These are phyloP conservation scores for Debaryomycetaceae sp. DNA, from an alignment of 1,139 yeast genomes.

Conservation along the genomic window DNA sequence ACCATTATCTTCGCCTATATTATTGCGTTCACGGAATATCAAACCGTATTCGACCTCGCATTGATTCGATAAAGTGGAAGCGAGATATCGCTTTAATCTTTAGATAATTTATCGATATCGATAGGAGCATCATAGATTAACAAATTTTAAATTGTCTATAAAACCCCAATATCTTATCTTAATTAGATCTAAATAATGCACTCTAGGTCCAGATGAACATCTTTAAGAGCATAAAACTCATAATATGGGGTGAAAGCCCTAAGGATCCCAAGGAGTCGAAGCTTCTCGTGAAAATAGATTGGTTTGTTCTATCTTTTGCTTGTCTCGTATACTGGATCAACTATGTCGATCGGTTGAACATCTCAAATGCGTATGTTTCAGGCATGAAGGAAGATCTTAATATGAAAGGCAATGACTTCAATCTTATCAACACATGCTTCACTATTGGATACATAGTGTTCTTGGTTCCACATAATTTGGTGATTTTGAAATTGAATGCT, in stretches of 20 bases:
- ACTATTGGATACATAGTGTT: slow-evolving; percentile 13
- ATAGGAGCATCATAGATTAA: too few relatives aligned
- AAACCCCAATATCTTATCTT: too few relatives aligned
- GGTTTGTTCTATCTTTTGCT: slow-evolving; percentile 54
- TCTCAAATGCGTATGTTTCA: slow-evolving; percentile 32
- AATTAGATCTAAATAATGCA: too few relatives aligned
- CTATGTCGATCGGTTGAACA: slow-evolving; percentile 44
- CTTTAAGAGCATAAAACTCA: neutral
- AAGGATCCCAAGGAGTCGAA: slow-evolving; percentile 35
- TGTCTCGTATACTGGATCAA: slow-evolving; percentile 55
- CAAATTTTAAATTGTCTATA: too few relatives aligned
- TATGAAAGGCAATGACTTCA: slow-evolving; percentile 15
- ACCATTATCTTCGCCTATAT: neutral
- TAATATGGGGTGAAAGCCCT: slow-evolving; percentile 40
- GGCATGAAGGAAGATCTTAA: slow-evolving; percentile 33
- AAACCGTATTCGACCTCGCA: neutral
- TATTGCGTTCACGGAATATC: neutral
- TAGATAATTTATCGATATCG: neutral
- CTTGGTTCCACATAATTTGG: slow-evolving; percentile 13
- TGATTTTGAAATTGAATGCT: slow-evolving; percentile 10
- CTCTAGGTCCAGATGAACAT: neutral
- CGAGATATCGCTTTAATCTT: neutral
- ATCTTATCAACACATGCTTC: slow-evolving; percentile 10
- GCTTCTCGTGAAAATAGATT: slow-evolving; percentile 48
- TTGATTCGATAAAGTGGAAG: neutral